Evolutionary conservation across 106 monocot genomes (phyloP), one percentile per base, ranked within the genome.

Genomic region (Gastrodia elata): DNA sequence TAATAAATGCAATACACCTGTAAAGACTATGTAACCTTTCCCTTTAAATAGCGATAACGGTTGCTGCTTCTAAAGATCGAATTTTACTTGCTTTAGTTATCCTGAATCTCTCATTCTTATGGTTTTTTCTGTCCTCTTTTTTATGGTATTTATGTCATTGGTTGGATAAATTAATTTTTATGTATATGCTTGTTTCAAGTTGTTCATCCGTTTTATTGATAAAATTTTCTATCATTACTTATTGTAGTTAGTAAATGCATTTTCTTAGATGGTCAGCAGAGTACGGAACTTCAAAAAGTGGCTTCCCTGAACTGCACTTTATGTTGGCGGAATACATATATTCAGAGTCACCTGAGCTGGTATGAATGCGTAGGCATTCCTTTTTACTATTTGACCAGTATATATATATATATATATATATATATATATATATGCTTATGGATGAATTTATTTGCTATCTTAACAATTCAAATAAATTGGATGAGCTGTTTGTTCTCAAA

Each of bases 301-400:
- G 96, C 48, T 90, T 80, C 71, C 86, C 96, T 81, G 79, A 86
- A 44, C 46, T 97, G 68, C 86, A 97, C 79, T 85, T 78, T 55
- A 92, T 97, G 90, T 79, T 97, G 74, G 96, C 96, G 22, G 96
- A 97, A 80, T 97, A 92, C 80, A 70, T 90, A 71, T 97, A 84
- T 80, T 89, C 90, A 34, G 85, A 97, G 68, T 92, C 90, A 77
- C 92, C 92, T 75, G 96, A 97, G 41, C 58, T 91, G 87, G 96
- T 97, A 89, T 69, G 76, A 74, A 77, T 25, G 1, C 24, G 24
- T 69, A 26, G 24, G 8, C 30, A 27, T 24, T 30, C 32, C 32
- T 27, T 28, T 11, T 61, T 11, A 28, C 43, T n/a, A n/a, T n/a
- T n/a, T n/a, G n/a, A n/a, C n/a, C n/a, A n/a, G n/a, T n/a, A n/a